These are phyloP conservation scores for Venturia aucupariae DNA, from an alignment of 2,329 filamentous ascomycete species.

Conservation along the genomic window DNA sequence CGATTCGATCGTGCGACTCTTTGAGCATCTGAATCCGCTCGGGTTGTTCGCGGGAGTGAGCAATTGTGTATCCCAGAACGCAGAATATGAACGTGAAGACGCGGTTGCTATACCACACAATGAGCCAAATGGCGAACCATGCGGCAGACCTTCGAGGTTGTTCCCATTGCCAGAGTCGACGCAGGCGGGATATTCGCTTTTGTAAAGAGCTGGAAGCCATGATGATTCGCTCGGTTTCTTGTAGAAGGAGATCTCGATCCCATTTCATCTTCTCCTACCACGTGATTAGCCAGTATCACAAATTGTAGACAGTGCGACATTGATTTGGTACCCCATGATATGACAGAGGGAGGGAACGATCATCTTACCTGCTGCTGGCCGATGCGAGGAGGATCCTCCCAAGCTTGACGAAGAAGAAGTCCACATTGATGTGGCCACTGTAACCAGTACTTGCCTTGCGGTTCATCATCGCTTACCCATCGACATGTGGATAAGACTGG, in stretches of 20 bases:
- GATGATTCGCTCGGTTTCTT: conserved; percentile 29
- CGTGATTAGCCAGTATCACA: conserved; percentile 21
- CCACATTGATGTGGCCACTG: neutral
- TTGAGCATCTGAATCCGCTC: neutral
- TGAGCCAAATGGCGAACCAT: conserved; percentile 9
- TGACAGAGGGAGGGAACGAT: too few species aligned
- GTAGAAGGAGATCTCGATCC: conserved; percentile 27
- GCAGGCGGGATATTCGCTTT: neutral
- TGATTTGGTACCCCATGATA: too few species aligned
- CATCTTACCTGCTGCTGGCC: neutral
- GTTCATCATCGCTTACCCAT: conserved; percentile 20
- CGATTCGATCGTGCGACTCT: neutral
- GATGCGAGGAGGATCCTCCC: conserved; percentile 18
- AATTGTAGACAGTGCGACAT: too few species aligned
- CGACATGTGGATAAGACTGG: conserved; percentile 23
- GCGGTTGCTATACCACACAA: conserved; percentile 3
- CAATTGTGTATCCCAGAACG: neutral
- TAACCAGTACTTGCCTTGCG: conserved; percentile 1
- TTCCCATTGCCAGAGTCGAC: conserved; percentile 8
- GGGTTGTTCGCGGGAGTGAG: neutral
- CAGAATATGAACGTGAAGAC: conserved; percentile 8
- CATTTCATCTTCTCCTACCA: conserved; percentile 25
- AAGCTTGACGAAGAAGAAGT: conserved; percentile 21
- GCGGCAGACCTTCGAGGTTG: neutral
- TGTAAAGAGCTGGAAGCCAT: conserved; percentile 24